These are phyloP conservation scores for Knufia petricola DNA, from an alignment of 2,329 filamentous ascomycete genomes.

Conservation along the genomic window DNA sequence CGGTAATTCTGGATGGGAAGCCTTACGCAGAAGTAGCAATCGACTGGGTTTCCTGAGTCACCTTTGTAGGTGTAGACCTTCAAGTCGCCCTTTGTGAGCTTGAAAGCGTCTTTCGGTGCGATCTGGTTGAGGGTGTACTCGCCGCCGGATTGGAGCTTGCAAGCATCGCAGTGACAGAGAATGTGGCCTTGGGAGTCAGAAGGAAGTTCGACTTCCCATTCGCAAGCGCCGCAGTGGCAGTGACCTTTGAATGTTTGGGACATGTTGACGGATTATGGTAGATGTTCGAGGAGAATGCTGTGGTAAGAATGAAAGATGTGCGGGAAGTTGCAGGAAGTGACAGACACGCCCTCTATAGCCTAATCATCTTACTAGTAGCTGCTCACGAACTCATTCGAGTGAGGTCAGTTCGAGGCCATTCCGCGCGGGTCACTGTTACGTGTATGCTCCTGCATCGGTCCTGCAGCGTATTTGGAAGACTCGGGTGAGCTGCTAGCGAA, in stretches of 20 bases:
- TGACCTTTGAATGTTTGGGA: constrained; percentile 37
- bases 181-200: constrained; percentile 33
- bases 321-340: no score
- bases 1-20: no score
- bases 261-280: no score
- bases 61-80: constrained; percentile 48
- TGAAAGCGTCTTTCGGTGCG: constrained; percentile 40
- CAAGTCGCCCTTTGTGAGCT: constrained; percentile 43
- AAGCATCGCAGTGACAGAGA: constrained; percentile 47
- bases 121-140: constrained; percentile 48
- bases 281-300: not conserved
- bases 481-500: not conserved
- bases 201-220: constrained; percentile 43
- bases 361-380: no score
- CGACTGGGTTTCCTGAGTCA: constrained; percentile 45
- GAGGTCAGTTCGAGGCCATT: no score
- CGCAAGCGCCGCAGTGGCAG: constrained; percentile 47
- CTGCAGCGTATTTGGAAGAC: constrained; percentile 8
- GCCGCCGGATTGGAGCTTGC: constrained; percentile 44
- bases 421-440: not conserved
- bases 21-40: constrained; percentile 51
- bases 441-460: not conserved
- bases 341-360: no score
- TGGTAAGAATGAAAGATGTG: not conserved
- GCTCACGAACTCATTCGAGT: no score